A percentile compares a stretch with the other conserved stretches of the same genome.
phyloP scores from a whole-genome alignment of 441 rosid species.

The Aleurites moluccanus region DNA sequence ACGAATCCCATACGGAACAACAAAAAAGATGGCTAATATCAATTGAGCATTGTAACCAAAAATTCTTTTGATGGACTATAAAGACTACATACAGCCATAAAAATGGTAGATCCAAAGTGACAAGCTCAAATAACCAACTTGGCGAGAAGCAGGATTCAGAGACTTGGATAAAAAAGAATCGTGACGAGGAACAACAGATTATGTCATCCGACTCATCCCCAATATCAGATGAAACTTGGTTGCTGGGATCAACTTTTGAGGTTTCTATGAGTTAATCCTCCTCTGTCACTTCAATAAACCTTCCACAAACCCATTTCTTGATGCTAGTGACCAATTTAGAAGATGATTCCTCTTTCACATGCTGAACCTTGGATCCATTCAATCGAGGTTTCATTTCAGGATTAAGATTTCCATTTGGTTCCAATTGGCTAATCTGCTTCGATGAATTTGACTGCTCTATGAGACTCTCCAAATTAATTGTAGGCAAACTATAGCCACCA shows the following conservation, averaged over 20 bases:
- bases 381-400: slow-evolving; percentile 24
- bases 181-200: background rate
- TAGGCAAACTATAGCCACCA: slow-evolving; percentile 26
- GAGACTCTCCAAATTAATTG: slow-evolving; percentile 32
- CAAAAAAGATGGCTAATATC: background rate
- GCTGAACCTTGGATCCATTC: slow-evolving; percentile 42
- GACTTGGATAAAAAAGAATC: background rate
- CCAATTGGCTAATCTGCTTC: slow-evolving; percentile 13
- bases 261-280: slow-evolving; percentile 19
- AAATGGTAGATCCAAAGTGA: background rate
- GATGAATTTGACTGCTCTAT: slow-evolving; percentile 27
- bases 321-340: slow-evolving; percentile 35
- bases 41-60: background rate
- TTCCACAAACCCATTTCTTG: slow-evolving; percentile 89
- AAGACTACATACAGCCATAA: background rate
- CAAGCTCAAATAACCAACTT: background rate
- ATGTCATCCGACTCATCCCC: background rate
- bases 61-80: background rate
- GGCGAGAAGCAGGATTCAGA: background rate
- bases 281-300: slow-evolving; percentile 64
- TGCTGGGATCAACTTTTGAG: background rate
- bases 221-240: background rate
- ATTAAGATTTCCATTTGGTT: slow-evolving; percentile 32
- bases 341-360: slow-evolving; percentile 28
- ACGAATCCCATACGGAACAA: no score